phyloP scores from a whole-genome alignment of 2,329 filamentous ascomycete species.

The Acephala macrosclerotiorum region DNA sequence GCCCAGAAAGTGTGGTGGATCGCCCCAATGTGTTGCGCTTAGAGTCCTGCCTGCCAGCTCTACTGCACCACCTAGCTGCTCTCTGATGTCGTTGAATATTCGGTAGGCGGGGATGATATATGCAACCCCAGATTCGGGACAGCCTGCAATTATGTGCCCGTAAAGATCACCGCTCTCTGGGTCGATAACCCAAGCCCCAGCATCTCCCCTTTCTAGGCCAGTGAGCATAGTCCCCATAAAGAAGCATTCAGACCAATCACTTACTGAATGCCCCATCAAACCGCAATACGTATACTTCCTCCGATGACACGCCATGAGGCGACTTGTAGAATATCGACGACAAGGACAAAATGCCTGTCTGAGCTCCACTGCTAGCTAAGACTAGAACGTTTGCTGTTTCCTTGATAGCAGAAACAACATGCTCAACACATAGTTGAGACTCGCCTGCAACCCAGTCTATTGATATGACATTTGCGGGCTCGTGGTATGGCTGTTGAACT shows the following conservation, averaged over 20 bases:
- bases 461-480: neutral
- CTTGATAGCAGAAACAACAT: neutral
- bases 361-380: neutral
- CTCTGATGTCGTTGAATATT: constrained; percentile 6
- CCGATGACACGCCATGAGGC: neutral
- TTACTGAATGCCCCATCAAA: neutral
- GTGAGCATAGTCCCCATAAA: neutral
- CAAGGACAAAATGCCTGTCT: neutral
- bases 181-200: constrained; percentile 1
- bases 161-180: constrained; percentile 1
- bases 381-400: neutral
- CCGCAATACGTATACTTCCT: neutral
- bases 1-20: neutral
- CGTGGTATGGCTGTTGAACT: neutral
- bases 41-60: neutral
- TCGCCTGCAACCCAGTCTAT: neutral
- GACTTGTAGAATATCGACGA: constrained; percentile 1
- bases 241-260: neutral
- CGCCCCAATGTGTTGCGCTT: neutral
- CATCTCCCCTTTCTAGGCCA: neutral
- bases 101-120: neutral
- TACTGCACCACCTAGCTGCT: constrained; percentile 1
- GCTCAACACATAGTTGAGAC: neutral
- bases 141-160: neutral
- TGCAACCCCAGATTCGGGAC: neutral